phyloP scores from a whole-genome alignment of 352 stramenopile genomes.

The Pythium utonaiense region DNA sequence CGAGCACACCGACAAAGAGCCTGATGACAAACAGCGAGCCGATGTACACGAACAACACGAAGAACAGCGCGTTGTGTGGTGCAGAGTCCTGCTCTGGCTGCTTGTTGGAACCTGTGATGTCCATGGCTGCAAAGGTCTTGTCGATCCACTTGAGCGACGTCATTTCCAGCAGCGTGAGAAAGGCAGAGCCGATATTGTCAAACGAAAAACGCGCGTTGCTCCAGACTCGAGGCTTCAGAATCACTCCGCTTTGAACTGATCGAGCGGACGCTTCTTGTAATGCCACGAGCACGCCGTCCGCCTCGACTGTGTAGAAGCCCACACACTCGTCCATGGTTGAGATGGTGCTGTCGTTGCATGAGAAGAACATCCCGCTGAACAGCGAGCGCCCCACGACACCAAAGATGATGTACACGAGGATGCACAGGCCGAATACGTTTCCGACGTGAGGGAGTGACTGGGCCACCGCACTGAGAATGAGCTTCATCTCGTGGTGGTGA shows the following conservation, averaged over 20 bases:
- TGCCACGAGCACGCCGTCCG: constrained; percentile 37
- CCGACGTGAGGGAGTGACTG: constrained; percentile 66
- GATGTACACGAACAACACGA: constrained; percentile 73
- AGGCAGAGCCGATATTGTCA: constrained; percentile 62
- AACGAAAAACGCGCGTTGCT: constrained; percentile 73
- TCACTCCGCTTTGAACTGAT: constrained; percentile 30
- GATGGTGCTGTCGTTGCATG: constrained; percentile 53
- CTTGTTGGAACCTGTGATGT: constrained; percentile 42
- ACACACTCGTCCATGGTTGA: constrained; percentile 40
- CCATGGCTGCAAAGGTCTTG: constrained; percentile 73
- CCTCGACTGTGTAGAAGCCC: constrained; percentile 47
- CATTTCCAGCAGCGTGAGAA: constrained; percentile 73
- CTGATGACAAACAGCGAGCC: constrained; percentile 77
- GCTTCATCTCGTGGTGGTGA: constrained; percentile 77
- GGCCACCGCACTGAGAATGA: constrained; percentile 63
- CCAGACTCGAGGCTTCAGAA: constrained; percentile 65
- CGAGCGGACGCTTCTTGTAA: constrained; percentile 46
- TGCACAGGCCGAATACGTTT: constrained; percentile 67
- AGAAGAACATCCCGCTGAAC: constrained; percentile 65
- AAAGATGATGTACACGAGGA: constrained; percentile 80
- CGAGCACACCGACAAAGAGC: constrained; percentile 74
- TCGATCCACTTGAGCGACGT: constrained; percentile 80
- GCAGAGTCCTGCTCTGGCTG: constrained; percentile 54
- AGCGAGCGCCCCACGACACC: constrained; percentile 62
- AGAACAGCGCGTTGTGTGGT: constrained; percentile 53